These are phyloP conservation scores for Botrytis aclada DNA, from an alignment of 2,329 filamentous ascomycete genomes.

Conservation along the genomic window DNA sequence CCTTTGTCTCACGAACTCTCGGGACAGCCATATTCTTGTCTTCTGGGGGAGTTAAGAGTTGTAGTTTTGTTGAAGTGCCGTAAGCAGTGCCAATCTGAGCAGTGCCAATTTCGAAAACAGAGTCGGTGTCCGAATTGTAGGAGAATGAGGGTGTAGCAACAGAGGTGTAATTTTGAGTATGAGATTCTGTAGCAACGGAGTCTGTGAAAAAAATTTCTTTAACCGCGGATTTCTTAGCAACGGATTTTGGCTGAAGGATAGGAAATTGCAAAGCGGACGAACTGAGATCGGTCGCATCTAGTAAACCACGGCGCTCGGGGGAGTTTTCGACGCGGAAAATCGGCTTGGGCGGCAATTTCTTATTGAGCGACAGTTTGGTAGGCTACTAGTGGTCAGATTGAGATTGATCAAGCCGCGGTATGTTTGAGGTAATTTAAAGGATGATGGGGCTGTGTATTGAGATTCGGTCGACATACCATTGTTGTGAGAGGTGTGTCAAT, in stretches of 20 bases:
- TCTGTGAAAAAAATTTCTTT: neutral
- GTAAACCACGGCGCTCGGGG: slow-evolving; percentile 6
- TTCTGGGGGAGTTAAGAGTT: neutral
- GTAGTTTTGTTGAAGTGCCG: neutral
- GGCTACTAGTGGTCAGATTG: neutral
- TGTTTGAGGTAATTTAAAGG: too few species aligned
- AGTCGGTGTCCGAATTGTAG: neutral
- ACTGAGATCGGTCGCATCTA: slow-evolving; percentile 12
- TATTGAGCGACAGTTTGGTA: slow-evolving; percentile 3
- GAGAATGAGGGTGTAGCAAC: neutral
- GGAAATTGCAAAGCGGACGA: slow-evolving; percentile 1
- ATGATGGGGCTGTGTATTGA: neutral
- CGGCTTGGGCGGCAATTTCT: slow-evolving; percentile 3
- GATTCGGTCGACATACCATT: slow-evolving; percentile 5
- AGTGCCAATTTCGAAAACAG: neutral
- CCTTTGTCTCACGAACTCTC: neutral
- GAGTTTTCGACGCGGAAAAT: neutral
- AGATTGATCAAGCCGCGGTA: neutral
- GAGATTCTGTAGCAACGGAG: neutral
- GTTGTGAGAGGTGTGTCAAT: neutral
- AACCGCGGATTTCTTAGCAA: neutral
- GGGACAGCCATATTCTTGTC: neutral
- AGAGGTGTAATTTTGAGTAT: neutral
- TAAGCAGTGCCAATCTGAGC: neutral
- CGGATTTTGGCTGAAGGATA: neutral